Conservation (phyloP, 352 stramenopile genomes). For the Phytophthora chlamydospora region DNA sequence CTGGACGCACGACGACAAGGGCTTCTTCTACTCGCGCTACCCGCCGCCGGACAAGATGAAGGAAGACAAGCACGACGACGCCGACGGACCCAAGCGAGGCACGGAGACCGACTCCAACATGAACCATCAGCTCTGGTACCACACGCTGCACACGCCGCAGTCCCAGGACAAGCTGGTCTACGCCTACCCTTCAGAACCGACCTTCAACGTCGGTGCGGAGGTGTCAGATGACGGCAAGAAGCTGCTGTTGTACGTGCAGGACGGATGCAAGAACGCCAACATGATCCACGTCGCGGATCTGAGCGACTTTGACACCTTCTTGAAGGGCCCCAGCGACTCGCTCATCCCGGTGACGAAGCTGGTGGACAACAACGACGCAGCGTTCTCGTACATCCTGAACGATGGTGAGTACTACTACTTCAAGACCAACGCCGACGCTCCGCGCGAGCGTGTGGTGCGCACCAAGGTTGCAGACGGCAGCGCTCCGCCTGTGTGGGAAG, state of each 20-base stretch:
- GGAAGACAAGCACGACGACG: slow-evolving; percentile 46
- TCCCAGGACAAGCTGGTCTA: slow-evolving; percentile 79
- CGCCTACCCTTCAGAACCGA: slow-evolving; percentile 75
- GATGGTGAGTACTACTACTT: slow-evolving; percentile 90
- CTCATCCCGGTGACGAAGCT: slow-evolving; percentile 72
- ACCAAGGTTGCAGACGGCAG: slow-evolving; percentile 40
- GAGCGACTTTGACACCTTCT: slow-evolving; percentile 53
- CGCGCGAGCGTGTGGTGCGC: slow-evolving; percentile 78
- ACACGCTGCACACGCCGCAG: slow-evolving; percentile 73
- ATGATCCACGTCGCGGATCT: slow-evolving; percentile 83
- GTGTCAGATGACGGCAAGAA: slow-evolving; percentile 84
- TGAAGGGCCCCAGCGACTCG: slow-evolving; percentile 37
- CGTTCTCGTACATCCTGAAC: slow-evolving; percentile 90
- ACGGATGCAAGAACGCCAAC: slow-evolving; percentile 91
- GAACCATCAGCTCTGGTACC: slow-evolving; percentile 87
- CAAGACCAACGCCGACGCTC: slow-evolving; percentile 83
- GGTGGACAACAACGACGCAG: slow-evolving; percentile 86
- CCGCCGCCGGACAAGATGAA: slow-evolving; percentile 67
- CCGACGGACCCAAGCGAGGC: slow-evolving; percentile 57
- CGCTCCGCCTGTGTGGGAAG: slow-evolving; percentile 58
- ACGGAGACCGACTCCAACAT: slow-evolving; percentile 82
- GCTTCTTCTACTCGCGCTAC: slow-evolving; percentile 90
- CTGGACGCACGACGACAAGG: slow-evolving; percentile 84
- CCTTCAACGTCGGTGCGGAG: slow-evolving; percentile 66
- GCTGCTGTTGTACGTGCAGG: slow-evolving; percentile 75